A percentile compares a stretch with the other conserved stretches of the same genome.
phyloP scores from a whole-genome alignment of 129 eudicot genomes.

The Saussurea involucrata region DNA sequence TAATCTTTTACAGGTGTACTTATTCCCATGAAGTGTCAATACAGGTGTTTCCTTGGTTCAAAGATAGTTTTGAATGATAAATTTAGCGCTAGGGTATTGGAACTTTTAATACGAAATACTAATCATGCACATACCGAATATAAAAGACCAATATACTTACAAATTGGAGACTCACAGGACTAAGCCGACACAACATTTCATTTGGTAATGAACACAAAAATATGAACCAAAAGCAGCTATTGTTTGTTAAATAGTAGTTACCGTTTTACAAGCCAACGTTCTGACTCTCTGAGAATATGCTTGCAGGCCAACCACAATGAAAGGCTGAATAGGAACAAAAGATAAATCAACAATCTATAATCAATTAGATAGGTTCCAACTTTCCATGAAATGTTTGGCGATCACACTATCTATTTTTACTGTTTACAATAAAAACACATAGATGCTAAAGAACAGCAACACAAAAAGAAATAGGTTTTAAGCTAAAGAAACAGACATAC shows the following conservation, averaged over 20 bases:
- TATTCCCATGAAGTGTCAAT: not conserved
- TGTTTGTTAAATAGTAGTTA: conserved; percentile 24
- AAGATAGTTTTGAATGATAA: not conserved
- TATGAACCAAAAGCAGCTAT: not conserved
- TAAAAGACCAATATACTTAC: not conserved
- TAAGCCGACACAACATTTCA: not conserved
- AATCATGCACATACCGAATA: not conserved
- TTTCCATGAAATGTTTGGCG: not conserved
- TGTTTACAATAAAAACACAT: not conserved
- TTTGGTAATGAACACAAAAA: not conserved
- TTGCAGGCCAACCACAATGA: conserved; percentile 72
- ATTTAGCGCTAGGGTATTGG: not conserved
- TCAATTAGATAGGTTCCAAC: conserved; percentile 9
- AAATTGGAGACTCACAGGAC: not conserved
- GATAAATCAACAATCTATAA: conserved; percentile 5
- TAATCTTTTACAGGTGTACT: not conserved
- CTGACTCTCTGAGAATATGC: conserved; percentile 73
- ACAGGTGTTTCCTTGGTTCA: not conserved
- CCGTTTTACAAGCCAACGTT: conserved; percentile 71
- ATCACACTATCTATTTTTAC: not conserved
- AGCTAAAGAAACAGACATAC: conserved; percentile 32
- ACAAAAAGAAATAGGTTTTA: not conserved
- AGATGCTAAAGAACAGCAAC: not conserved
- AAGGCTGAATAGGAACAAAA: conserved; percentile 53
- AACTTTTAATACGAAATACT: not conserved